Evolutionary conservation across 306 rosid species (phyloP).

Genomic region (Leucaena leucocephala): DNA sequence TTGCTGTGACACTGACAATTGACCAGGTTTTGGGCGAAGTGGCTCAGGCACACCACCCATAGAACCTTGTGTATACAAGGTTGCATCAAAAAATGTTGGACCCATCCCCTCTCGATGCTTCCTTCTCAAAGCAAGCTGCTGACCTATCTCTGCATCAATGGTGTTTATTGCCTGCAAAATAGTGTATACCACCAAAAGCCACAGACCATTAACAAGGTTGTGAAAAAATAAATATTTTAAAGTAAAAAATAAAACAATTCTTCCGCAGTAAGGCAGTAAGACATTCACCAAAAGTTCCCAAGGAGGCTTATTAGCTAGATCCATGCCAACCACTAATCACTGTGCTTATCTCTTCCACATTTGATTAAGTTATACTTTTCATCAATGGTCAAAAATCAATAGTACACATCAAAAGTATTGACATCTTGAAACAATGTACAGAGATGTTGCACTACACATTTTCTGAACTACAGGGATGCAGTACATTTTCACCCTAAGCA

Average conservation of each 20-base stretch:
- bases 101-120: constrained; percentile 86
- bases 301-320: background rate
- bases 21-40: constrained; percentile 98
- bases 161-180: constrained; percentile 76
- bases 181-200: constrained; percentile 18
- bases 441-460: background rate
- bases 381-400: background rate
- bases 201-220: background rate
- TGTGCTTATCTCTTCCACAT: background rate
- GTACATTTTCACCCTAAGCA: background rate
- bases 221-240: background rate
- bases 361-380: background rate
- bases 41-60: constrained; percentile 93
- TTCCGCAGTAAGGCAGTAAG: background rate
- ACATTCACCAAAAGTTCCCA: constrained; percentile 3
- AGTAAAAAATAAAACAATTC: too few species aligned
- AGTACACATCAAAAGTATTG: background rate
- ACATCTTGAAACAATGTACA: constrained; percentile 4
- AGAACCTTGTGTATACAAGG: constrained; percentile 78
- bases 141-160: constrained; percentile 85
- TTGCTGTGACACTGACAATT: constrained; percentile 83
- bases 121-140: constrained; percentile 86
- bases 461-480: background rate
- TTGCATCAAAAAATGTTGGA: constrained; percentile 78
- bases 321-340: background rate